Evolutionary conservation across 2,329 filamentous ascomycete species (phyloP).

Genomic region (Alternaria dauci): DNA sequence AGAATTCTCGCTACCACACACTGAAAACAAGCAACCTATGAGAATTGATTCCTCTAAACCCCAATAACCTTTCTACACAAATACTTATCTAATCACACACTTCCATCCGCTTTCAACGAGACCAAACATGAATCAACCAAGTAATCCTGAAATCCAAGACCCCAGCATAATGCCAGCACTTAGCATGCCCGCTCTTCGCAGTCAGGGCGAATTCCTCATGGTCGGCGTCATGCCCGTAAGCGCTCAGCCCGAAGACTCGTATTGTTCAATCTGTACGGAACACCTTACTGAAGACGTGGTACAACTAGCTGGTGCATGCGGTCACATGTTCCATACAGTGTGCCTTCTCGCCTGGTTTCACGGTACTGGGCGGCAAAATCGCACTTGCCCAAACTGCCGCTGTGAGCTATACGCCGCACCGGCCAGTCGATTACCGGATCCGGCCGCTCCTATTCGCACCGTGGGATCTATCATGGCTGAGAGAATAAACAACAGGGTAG

Average conservation of each 20-base stretch:
- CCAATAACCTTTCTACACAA: neutral
- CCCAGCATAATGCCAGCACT: neutral
- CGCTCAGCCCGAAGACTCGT: neutral
- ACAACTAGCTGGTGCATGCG: conserved; percentile 1
- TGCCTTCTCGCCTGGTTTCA: conserved; percentile 7
- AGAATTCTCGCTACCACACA: neutral
- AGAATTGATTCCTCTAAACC: neutral
- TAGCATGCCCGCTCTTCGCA: conserved; percentile 4
- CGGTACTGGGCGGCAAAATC: neutral
- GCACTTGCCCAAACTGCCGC: conserved; percentile 11
- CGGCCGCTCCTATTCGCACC: neutral
- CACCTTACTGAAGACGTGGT: neutral
- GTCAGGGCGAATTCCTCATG: conserved; percentile 13
- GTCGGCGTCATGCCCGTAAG: neutral
- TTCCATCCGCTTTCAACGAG: neutral
- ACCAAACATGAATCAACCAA: neutral
- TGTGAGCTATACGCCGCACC: conserved; percentile 2
- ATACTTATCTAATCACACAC: neutral
- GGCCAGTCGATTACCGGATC: neutral
- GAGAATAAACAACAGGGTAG: neutral
- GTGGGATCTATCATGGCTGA: neutral
- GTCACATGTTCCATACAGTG: conserved; percentile 5
- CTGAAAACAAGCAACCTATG: neutral
- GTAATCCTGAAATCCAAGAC: neutral
- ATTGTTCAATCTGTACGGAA: conserved; percentile 6